These are phyloP conservation scores for Alternaria metachromatica DNA, from an alignment of 2,329 filamentous ascomycete species.

Conservation along the genomic window DNA sequence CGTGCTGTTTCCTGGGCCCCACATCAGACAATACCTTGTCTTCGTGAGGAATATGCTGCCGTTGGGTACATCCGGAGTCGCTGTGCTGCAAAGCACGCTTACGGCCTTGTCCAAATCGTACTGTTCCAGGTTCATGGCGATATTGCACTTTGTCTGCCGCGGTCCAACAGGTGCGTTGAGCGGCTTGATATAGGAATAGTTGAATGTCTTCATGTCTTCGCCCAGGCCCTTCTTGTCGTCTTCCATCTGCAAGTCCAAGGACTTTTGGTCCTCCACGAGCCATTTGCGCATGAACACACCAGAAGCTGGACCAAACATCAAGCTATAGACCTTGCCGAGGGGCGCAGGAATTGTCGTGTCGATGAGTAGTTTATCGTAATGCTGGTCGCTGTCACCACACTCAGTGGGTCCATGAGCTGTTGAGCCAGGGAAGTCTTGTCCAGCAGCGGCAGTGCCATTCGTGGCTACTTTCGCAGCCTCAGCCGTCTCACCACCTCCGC, in stretches of 20 bases:
- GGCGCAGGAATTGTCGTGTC: slow-evolving; percentile 89
- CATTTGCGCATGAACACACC: slow-evolving; percentile 85
- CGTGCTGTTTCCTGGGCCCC: slow-evolving; percentile 86
- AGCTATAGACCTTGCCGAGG: slow-evolving; percentile 86
- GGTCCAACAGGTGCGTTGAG: slow-evolving; percentile 84
- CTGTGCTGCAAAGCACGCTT: slow-evolving; percentile 80
- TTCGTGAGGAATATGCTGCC: slow-evolving; percentile 91
- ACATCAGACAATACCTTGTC: slow-evolving; percentile 92
- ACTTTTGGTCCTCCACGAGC: slow-evolving; percentile 86
- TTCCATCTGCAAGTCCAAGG: slow-evolving; percentile 82
- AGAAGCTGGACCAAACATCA: slow-evolving; percentile 85
- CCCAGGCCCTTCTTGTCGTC: slow-evolving; percentile 79
- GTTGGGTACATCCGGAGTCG: slow-evolving; percentile 93
- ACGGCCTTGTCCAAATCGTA: slow-evolving; percentile 88
- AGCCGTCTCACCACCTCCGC: slow-evolving; percentile 38
- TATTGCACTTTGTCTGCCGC: slow-evolving; percentile 92
- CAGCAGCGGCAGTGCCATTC: slow-evolving; percentile 50
- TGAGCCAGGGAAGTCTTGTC: slow-evolving; percentile 82
- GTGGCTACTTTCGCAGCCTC: slow-evolving; percentile 52
- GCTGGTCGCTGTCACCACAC: slow-evolving; percentile 77
- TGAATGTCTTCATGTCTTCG: slow-evolving; percentile 75
- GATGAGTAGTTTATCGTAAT: slow-evolving; percentile 84
- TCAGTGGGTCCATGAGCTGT: slow-evolving; percentile 81
- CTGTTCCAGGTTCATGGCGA: slow-evolving; percentile 81
- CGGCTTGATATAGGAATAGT: slow-evolving; percentile 90